Conservation (phyloP, 768 basidiomycete species). For the Pluteus cervinus region DNA sequence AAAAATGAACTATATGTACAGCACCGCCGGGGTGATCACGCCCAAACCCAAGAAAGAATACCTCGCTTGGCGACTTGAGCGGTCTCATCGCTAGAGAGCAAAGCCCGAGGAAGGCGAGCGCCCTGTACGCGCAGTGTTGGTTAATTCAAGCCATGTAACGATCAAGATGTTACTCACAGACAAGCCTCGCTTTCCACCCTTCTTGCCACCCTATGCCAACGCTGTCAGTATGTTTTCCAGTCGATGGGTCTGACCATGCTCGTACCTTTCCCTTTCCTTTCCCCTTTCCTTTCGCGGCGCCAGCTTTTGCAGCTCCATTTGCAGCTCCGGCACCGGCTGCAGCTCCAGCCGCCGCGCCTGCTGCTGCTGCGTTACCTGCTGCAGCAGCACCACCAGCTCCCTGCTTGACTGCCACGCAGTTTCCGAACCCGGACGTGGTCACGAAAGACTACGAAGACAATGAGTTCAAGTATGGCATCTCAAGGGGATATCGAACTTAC, state of each 20-base stretch:
- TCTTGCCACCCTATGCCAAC: no score
- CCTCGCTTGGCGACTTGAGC: conserved; percentile 18
- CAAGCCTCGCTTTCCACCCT: no score
- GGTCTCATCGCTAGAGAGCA: conserved; percentile 20
- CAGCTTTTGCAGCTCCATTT: conserved; percentile 8
- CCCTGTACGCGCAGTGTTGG: conserved; percentile 18
- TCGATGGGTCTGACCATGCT: no score
- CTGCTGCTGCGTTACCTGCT: conserved; percentile 8
- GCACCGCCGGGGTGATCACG: no score
- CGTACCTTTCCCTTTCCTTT: no score
- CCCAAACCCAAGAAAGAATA: conserved; percentile 23
- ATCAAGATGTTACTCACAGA: no score
- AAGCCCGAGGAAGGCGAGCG: conserved; percentile 32
- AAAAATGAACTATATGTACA: no score
- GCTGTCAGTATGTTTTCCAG: no score
- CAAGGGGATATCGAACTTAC: no score
- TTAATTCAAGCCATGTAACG: no score
- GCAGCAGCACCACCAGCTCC: conserved; percentile 14
- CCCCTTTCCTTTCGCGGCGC: no score
- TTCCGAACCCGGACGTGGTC: conserved; percentile 46
- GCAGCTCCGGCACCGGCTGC: conserved; percentile 13
- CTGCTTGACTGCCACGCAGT: conserved; percentile 45
- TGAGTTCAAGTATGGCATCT: no score
- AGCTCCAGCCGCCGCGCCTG: conserved; percentile 8
- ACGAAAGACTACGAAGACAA: conserved; percentile 42